phyloP scores from a whole-genome alignment of 2,329 filamentous ascomycete species.

The Penicillium capsulatum region DNA sequence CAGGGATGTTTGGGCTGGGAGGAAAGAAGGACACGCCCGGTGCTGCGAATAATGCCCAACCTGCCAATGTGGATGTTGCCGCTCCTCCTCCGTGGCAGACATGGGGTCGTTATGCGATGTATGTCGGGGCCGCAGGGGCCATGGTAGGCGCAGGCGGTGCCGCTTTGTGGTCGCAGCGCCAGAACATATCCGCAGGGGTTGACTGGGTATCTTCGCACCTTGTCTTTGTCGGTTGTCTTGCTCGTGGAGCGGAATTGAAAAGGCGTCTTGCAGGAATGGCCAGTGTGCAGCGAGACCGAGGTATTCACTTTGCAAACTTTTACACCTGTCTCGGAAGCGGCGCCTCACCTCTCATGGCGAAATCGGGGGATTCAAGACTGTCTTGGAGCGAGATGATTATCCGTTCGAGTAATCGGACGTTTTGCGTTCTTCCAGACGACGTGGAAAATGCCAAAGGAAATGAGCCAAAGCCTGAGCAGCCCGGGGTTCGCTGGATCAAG shows the following conservation, averaged over 20 bases:
- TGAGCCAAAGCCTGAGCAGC: conserved; percentile 16
- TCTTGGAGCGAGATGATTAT: conserved; percentile 37
- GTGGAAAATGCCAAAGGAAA: conserved; percentile 29
- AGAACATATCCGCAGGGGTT: conserved; percentile 71
- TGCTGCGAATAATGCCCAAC: conserved; percentile 4
- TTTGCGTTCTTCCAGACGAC: conserved; percentile 73
- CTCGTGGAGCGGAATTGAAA: conserved; percentile 75
- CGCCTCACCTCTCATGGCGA: conserved; percentile 42
- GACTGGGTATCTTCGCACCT: conserved; percentile 85
- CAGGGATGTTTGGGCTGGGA: conserved; percentile 62
- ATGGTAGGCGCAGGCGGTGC: conserved; percentile 77
- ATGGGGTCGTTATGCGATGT: conserved; percentile 82
- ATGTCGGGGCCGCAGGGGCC: conserved; percentile 74
- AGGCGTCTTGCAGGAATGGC: conserved; percentile 66
- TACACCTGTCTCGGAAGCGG: conserved; percentile 78
- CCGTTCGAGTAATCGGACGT: conserved; percentile 66
- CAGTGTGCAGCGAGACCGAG: conserved; percentile 60
- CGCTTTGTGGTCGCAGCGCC: conserved; percentile 79
- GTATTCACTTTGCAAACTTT: conserved; percentile 76
- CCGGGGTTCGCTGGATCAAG: conserved; percentile 59
- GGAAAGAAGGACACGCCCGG: conserved; percentile 35
- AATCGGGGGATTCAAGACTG: conserved; percentile 19
- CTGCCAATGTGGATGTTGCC: conserved; percentile 42
- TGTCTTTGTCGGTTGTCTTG: conserved; percentile 86
- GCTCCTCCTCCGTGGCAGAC: conserved; percentile 60